phyloP scores from a whole-genome alignment of 1,284 basidiomycete species.

The Pseudozyma sp. region DNA sequence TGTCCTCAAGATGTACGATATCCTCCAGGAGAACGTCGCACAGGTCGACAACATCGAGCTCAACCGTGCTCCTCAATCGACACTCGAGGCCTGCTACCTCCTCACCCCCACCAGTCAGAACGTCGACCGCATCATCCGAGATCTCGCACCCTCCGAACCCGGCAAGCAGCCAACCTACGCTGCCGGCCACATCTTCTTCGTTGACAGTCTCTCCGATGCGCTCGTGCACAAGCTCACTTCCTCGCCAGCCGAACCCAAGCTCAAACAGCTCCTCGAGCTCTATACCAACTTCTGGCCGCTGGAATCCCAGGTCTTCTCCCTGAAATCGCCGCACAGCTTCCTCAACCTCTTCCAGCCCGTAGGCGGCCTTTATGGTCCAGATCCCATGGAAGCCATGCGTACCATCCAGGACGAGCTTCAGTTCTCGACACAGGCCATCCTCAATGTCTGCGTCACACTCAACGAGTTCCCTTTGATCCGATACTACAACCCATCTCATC shows the following conservation, averaged over 20 bases:
- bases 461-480: constrained; percentile 95
- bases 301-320: constrained; percentile 61
- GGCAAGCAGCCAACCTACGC: constrained; percentile 76
- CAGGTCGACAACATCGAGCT: constrained; percentile 66
- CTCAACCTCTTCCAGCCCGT: constrained; percentile 51
- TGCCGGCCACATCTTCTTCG: constrained; percentile 91
- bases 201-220: constrained; percentile 78
- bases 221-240: constrained; percentile 62
- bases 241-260: constrained; percentile 63
- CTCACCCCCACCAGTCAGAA: constrained; percentile 95
- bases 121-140: constrained; percentile 83
- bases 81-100: constrained; percentile 75
- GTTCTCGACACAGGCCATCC: constrained; percentile 58
- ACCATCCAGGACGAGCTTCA: constrained; percentile 65
- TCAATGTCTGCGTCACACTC: constrained; percentile 87
- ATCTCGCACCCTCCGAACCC: constrained; percentile 51
- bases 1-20: constrained; percentile 83
- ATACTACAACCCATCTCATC: constrained; percentile 87
- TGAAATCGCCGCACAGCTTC: constrained; percentile 60
- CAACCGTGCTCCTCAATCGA: constrained; percentile 49
- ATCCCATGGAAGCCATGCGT: constrained; percentile 53
- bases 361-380: constrained; percentile 72
- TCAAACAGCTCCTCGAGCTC: constrained; percentile 66
- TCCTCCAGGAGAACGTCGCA: constrained; percentile 65
- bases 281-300: constrained; percentile 64